Evolutionary conservation across 2,329 filamentous ascomycete species (phyloP).

Genomic region (Scopulariopsis brevicaulis): DNA sequence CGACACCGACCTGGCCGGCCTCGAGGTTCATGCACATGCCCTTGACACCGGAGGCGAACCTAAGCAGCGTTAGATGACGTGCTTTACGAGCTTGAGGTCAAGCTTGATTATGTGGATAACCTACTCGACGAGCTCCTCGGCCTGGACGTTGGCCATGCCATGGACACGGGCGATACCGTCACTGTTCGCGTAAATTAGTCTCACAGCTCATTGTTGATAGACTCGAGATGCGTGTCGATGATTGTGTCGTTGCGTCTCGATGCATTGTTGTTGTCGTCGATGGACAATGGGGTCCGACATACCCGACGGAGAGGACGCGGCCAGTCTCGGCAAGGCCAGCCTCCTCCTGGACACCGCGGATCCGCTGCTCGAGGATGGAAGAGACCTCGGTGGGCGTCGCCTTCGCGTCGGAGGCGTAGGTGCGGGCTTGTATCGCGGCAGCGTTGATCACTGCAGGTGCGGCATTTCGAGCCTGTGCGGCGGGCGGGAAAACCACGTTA

Average conservation of each 20-base stretch:
- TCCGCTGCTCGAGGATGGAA: conserved; percentile 98
- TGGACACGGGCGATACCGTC: conserved; percentile 99
- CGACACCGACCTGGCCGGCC: conserved; percentile 99
- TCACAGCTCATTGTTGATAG: not conserved
- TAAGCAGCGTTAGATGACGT: conserved; percentile 22
- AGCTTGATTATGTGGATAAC: conserved; percentile 25
- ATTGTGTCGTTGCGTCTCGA: not conserved
- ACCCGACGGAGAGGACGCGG: conserved; percentile 97
- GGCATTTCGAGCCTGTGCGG: conserved; percentile 69
- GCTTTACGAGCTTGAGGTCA: not conserved
- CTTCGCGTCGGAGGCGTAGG: conserved; percentile 71
- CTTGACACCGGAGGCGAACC: conserved; percentile 99
- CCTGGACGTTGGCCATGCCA: conserved; percentile 99
- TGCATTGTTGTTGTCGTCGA: not conserved
- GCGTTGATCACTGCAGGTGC: conserved; percentile 67
- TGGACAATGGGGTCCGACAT: conserved; percentile 35
- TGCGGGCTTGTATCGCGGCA: conserved; percentile 61
- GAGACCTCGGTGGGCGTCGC: conserved; percentile 95
- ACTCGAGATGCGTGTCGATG: not conserved
- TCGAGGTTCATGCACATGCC: conserved; percentile 99
- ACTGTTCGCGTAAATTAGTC: conserved; percentile 38
- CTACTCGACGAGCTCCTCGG: conserved; percentile 99
- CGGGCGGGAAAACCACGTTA: conserved; percentile 33
- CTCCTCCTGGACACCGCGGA: conserved; percentile 97
- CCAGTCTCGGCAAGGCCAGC: conserved; percentile 94